phyloP scores from a whole-genome alignment of 306 rosid genomes.

The Lithocarpus polystachyus region DNA sequence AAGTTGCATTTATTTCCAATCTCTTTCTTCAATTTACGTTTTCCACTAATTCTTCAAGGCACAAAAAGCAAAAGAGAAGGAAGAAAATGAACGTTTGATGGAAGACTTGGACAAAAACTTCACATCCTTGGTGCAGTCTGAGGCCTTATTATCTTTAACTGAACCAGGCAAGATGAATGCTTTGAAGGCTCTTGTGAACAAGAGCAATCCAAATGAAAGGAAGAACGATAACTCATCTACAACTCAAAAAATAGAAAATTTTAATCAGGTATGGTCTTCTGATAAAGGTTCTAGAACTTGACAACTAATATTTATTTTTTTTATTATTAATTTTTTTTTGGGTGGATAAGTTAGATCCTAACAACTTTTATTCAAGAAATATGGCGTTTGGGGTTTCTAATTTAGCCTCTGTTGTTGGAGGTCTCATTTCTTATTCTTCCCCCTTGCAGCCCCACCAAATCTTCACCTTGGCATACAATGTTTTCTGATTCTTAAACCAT shows the following conservation, averaged over 20 bases:
- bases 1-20: conserved; percentile 6
- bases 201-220: conserved; percentile 40
- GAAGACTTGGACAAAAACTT: conserved; percentile 74
- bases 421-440: no score
- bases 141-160: conserved; percentile 55
- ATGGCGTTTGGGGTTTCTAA: not conserved
- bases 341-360: no score
- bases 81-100: conserved; percentile 65
- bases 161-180: conserved; percentile 68
- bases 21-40: conserved; percentile 3
- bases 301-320: not conserved
- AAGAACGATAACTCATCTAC: conserved; percentile 42
- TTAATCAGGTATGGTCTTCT: conserved; percentile 46
- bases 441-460: not conserved
- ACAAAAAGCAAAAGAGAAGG: conserved; percentile 82
- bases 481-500: not conserved
- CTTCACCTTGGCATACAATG: not conserved
- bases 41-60: conserved; percentile 56
- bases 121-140: conserved; percentile 51
- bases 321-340: no score
- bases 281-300: not conserved
- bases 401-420: no score
- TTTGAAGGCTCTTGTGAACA: conserved; percentile 60
- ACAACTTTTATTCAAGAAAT: not conserved
- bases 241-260: conserved; percentile 21